A percentile compares a stretch with the other conserved stretches of the same genome.
Conservation (phyloP, 169 alveolate species). For the Plasmodium cynomolgi region DNA sequence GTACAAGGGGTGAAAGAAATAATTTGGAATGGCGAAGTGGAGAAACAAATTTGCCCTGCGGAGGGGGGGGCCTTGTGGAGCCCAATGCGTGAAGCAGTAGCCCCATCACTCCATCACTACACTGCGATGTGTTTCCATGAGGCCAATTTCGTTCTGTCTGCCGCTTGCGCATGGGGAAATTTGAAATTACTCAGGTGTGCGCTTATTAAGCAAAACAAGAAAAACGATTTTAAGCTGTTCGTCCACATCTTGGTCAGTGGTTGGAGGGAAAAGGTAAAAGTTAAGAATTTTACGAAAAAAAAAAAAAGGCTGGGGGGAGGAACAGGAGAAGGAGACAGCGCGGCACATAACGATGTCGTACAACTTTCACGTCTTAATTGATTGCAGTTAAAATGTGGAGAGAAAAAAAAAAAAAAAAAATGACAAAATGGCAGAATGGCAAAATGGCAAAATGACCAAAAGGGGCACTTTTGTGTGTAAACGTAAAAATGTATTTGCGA, state of each 20-base stretch:
- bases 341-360: not conserved
- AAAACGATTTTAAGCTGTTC: slow-evolving; percentile 19
- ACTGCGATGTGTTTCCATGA: not conserved
- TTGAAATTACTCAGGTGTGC: slow-evolving; percentile 22
- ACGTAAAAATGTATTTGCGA: not conserved
- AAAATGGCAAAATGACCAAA: not conserved
- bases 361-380: not conserved
- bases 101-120: not conserved
- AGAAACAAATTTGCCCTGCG: not conserved
- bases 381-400: not conserved
- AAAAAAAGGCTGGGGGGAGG: not conserved
- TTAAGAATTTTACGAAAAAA: not conserved
- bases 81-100: not conserved
- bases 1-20: not conserved
- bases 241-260: slow-evolving; percentile 31
- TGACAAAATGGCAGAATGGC: not conserved
- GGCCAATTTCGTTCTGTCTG: not conserved
- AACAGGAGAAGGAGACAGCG: not conserved
- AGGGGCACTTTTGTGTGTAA: not conserved
- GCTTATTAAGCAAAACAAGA: slow-evolving; percentile 29
- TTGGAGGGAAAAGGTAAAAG: not conserved
- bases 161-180: not conserved
- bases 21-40: not conserved
- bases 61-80: not conserved
- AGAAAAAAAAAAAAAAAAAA: not conserved